Evolutionary conservation across 768 basidiomycete genomes (phyloP).

Genomic region (Panus rudis): DNA sequence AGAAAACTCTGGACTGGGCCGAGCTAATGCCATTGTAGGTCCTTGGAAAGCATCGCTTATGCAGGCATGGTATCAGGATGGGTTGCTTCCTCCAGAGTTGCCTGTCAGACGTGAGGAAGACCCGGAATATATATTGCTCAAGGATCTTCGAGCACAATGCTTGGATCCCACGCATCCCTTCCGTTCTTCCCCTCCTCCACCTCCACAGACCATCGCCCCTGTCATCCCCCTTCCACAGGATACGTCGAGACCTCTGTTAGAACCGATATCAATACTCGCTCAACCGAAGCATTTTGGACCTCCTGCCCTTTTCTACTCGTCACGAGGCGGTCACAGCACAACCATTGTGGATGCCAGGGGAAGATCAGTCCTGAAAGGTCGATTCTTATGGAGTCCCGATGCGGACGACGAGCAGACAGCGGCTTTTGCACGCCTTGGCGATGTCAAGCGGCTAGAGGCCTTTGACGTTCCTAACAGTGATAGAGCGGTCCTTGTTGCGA

Average conservation of each 20-base stretch:
- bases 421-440: constrained; percentile 54
- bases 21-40: constrained; percentile 34
- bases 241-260: constrained; percentile 48
- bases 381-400: constrained; percentile 73
- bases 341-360: constrained; percentile 84
- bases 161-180: constrained; percentile 82
- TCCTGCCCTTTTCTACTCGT: constrained; percentile 80
- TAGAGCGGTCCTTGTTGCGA: constrained; percentile 72
- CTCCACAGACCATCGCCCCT: constrained; percentile 19
- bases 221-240: constrained; percentile 30
- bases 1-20: constrained; percentile 4
- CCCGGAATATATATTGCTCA: constrained; percentile 55
- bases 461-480: constrained; percentile 74
- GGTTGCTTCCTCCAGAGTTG: constrained; percentile 72
- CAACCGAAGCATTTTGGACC: constrained; percentile 83
- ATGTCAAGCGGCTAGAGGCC: constrained; percentile 77
- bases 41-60: constrained; percentile 86
- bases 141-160: constrained; percentile 69
- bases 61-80: constrained; percentile 88
- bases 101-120: constrained; percentile 78
- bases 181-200: constrained; percentile 38
- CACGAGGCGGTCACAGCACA: constrained; percentile 86
- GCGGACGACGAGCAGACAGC: constrained; percentile 38
- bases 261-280: constrained; percentile 67
- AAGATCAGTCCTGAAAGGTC: constrained; percentile 73